A percentile compares a stretch with the other conserved stretches of the same genome.
Conservation (phyloP, 768 basidiomycete species). For the Trichaptum fuscoviolaceum region DNA sequence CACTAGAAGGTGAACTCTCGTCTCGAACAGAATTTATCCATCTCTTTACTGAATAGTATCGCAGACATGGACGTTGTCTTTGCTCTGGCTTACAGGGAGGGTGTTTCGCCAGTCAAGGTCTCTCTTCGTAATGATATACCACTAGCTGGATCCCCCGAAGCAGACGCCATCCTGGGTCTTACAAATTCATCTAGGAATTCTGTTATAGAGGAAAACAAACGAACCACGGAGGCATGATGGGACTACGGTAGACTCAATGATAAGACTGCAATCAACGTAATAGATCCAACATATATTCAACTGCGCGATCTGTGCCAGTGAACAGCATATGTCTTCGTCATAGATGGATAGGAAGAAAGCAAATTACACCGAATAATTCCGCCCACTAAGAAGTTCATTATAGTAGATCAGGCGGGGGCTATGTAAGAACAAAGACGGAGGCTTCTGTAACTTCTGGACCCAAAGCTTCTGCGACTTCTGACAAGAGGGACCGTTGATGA, state of each 20-base stretch:
- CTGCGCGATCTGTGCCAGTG: not conserved
- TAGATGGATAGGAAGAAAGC: not conserved
- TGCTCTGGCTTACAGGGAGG: constrained; percentile 39
- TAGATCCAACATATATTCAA: not conserved
- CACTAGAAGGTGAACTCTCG: constrained; percentile 38
- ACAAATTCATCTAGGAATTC: not conserved
- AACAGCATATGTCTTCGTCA: no score
- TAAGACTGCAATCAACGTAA: no score
- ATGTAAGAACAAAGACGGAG: no score
- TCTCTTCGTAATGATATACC: constrained; percentile 41
- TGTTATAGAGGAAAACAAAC: not conserved
- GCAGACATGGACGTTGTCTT: constrained; percentile 44
- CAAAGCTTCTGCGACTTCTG: not conserved
- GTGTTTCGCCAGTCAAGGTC: constrained; percentile 38
- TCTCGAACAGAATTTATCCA: not conserved
- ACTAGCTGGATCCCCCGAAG: constrained; percentile 38
- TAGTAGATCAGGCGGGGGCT: no score
- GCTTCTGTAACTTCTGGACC: not conserved
- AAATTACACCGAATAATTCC: not conserved
- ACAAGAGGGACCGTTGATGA: not conserved
- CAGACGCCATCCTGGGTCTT: constrained; percentile 35
- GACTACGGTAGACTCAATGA: not conserved
- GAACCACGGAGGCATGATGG: not conserved
- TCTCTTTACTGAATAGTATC: constrained; percentile 6
- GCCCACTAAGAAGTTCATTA: no score